Evolutionary conservation across 495 filamentous ascomycete genomes (phyloP).

Genomic region (Zalerion maritima): DNA sequence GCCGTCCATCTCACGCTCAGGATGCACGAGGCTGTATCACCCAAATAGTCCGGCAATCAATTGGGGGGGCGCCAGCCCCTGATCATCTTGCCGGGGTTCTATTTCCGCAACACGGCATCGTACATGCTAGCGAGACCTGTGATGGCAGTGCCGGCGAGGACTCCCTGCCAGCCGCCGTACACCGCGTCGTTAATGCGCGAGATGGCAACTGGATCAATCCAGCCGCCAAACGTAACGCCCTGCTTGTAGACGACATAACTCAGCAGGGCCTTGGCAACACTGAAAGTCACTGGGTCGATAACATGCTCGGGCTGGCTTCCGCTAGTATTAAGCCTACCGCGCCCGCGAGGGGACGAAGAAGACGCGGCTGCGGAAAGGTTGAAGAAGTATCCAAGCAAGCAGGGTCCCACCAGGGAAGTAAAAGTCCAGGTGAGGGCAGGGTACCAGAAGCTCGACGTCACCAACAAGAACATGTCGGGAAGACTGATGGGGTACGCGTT

Average conservation of each 20-base stretch:
- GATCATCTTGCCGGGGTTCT: too few species aligned
- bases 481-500: conserved; percentile 39
- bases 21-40: too few species aligned
- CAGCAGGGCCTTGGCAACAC: conserved; percentile 67
- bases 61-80: too few species aligned
- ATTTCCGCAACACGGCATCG: conserved; percentile 72
- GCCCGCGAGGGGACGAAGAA: conserved; percentile 10
- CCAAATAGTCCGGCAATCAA: too few species aligned
- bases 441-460: conserved; percentile 69
- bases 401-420: conserved; percentile 54
- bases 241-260: conserved; percentile 66
- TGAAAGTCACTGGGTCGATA: conserved; percentile 79
- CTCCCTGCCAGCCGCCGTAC: conserved; percentile 54
- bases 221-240: conserved; percentile 48
- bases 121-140: conserved; percentile 59
- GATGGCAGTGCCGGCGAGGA: conserved; percentile 57
- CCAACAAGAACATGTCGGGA: conserved; percentile 70
- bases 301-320: conserved; percentile 25
- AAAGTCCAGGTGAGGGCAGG: conserved; percentile 64
- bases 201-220: conserved; percentile 42
- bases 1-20: too few species aligned
- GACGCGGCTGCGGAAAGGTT: conserved; percentile 48
- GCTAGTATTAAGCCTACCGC: conserved; percentile 14
- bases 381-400: conserved; percentile 67
- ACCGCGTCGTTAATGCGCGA: conserved; percentile 47